A percentile compares a stretch with the other conserved stretches of the same genome.
Evolutionary conservation across 169 alveolate species (phyloP).

Genomic region (Cryptosporidium tyzzeri): DNA sequence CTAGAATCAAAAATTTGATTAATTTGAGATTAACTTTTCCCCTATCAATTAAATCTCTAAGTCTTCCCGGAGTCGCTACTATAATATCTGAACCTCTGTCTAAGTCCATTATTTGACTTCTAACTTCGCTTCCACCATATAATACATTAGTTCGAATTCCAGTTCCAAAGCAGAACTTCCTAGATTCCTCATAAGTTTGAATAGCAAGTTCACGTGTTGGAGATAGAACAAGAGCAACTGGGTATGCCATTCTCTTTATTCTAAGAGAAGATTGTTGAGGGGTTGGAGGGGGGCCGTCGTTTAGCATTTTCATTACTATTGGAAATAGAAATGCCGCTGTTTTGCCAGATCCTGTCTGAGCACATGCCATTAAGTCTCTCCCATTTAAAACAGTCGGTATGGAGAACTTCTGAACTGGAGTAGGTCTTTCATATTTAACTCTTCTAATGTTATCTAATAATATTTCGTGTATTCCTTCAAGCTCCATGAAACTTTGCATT

Average conservation of each 20-base stretch:
- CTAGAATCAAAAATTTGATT: slow-evolving; percentile 90
- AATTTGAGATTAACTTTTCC: slow-evolving; percentile 83
- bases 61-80: slow-evolving; percentile 97
- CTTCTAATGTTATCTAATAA: slow-evolving; percentile 82
- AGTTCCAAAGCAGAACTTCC: slow-evolving; percentile 90
- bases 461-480: slow-evolving; percentile 82
- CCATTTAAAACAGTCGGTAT: slow-evolving; percentile 93
- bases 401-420: slow-evolving; percentile 95
- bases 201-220: slow-evolving; percentile 98
- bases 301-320: slow-evolving; percentile 89
- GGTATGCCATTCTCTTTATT: slow-evolving; percentile 76
- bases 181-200: slow-evolving; percentile 92
- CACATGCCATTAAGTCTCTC: slow-evolving; percentile 96
- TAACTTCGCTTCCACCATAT: slow-evolving; percentile 93
- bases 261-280: slow-evolving; percentile 75
- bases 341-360: slow-evolving; percentile 99
- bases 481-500: slow-evolving; percentile 82
- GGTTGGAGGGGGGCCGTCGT: slow-evolving; percentile 87
- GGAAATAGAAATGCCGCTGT: slow-evolving; percentile 98
- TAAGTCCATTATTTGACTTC: slow-evolving; percentile 89
- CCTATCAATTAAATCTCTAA: slow-evolving; percentile 89
- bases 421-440: slow-evolving; percentile 91
- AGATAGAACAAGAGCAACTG: slow-evolving; percentile 84
- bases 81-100: slow-evolving; percentile 95
- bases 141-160: slow-evolving; percentile 92